Evolutionary conservation across 2,329 filamentous ascomycete species (phyloP).

Genomic region (Graphilbum fragrans): DNA sequence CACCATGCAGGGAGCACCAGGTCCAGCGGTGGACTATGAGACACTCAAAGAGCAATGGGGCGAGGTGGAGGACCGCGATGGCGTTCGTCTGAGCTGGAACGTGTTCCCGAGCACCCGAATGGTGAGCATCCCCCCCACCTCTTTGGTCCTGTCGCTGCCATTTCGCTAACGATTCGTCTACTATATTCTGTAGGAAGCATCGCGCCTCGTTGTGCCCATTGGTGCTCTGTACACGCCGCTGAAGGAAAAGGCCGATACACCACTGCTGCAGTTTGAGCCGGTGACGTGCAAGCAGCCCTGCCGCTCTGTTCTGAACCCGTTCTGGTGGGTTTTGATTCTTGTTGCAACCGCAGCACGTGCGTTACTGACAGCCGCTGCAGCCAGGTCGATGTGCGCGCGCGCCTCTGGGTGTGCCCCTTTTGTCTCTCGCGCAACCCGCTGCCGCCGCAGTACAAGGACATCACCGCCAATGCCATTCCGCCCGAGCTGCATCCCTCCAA

Average conservation of each 20-base stretch:
- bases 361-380: constrained; percentile 25
- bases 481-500: constrained; percentile 72
- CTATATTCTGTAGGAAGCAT: constrained; percentile 58
- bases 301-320: constrained; percentile 90
- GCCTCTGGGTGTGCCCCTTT: constrained; percentile 83
- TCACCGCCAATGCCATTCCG: constrained; percentile 69
- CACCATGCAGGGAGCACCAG: background rate
- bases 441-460: constrained; percentile 82
- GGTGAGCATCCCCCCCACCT: constrained; percentile 37
- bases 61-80: constrained; percentile 93
- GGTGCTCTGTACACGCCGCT: constrained; percentile 90
- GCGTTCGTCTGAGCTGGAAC: constrained; percentile 94
- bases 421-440: constrained; percentile 74
- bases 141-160: background rate
- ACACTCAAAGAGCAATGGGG: constrained; percentile 91
- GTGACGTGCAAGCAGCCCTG: constrained; percentile 95
- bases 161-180: background rate
- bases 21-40: constrained; percentile 64
- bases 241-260: constrained; percentile 86
- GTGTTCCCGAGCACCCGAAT: constrained; percentile 97
- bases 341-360: background rate
- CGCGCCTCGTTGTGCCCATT: constrained; percentile 87
- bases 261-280: constrained; percentile 87
- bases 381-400: constrained; percentile 72
- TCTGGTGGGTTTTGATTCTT: constrained; percentile 54